phyloP scores from a whole-genome alignment of 495 filamentous ascomycete genomes.

The Venustampulla echinocandica region DNA sequence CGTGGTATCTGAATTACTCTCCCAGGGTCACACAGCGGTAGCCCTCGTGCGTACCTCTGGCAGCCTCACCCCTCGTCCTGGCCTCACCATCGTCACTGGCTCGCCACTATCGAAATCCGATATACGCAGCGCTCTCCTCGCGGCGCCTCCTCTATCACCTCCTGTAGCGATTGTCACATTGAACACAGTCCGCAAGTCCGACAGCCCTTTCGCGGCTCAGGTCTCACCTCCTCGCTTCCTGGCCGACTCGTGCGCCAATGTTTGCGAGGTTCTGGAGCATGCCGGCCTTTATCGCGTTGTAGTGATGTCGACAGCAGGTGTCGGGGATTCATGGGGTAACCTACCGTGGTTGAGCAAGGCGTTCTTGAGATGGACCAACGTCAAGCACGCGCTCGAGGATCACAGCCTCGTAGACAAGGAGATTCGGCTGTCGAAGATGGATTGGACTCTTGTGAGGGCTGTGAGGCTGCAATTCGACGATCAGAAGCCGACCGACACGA shows the following conservation, averaged over 20 bases:
- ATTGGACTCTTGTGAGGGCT: constrained; percentile 37
- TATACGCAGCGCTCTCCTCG: constrained; percentile 28
- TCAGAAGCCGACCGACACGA: constrained; percentile 23
- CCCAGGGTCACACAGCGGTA: constrained; percentile 24
- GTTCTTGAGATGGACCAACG: constrained; percentile 37
- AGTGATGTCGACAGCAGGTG: constrained; percentile 37
- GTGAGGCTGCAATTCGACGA: constrained; percentile 28
- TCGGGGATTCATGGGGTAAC: constrained; percentile 37
- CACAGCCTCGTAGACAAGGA: constrained; percentile 34
- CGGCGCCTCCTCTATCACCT: constrained; percentile 21
- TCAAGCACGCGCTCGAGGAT: constrained; percentile 37
- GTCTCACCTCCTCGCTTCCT: constrained; percentile 36
- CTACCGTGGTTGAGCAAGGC: constrained; percentile 32
- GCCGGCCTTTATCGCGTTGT: constrained; percentile 32
- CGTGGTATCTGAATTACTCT: constrained; percentile 30
- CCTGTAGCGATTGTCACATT: constrained; percentile 37
- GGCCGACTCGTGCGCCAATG: constrained; percentile 36
- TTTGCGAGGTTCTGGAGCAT: constrained; percentile 32
- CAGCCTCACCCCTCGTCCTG: constrained; percentile 16
- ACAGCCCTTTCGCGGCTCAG: constrained; percentile 37
- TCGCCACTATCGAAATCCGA: constrained; percentile 33
- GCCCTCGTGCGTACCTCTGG: constrained; percentile 21
- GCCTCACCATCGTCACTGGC: constrained; percentile 28
- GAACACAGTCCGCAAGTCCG: constrained; percentile 33
- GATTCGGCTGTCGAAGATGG: constrained; percentile 31